These are phyloP conservation scores for Solanum hybrid DNA, from an alignment of 305 asterid species.

Conservation along the genomic window DNA sequence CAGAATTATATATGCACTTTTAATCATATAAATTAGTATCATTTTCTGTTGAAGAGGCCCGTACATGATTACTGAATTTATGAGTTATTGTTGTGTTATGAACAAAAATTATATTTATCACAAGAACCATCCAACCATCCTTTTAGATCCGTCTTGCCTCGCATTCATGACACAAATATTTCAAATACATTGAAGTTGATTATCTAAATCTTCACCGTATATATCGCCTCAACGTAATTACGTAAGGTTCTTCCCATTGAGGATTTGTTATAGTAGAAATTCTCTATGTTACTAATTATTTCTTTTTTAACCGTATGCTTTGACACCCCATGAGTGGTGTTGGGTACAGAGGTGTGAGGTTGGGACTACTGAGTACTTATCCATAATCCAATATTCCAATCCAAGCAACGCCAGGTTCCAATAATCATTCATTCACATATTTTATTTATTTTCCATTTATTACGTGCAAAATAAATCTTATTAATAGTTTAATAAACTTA, in stretches of 20 bases:
- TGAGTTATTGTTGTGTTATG: too few relatives aligned
- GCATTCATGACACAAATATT: neutral
- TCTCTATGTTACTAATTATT: too few relatives aligned
- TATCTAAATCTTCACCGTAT: neutral
- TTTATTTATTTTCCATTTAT: neutral
- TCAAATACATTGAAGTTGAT: rapidly evolving
- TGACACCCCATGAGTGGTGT: neutral
- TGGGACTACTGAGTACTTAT: neutral
- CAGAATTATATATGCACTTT: too few relatives aligned
- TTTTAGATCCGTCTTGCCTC: too few relatives aligned
- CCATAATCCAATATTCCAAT: neutral
- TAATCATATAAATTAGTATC: too few relatives aligned
- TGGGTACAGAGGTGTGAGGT: neutral
- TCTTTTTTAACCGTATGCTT: too few relatives aligned
- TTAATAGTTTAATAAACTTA: neutral
- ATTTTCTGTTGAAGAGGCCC: rapidly evolving
- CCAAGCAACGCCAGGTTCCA: neutral
- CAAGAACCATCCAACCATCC: too few relatives aligned
- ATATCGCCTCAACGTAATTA: neutral
- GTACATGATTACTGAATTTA: rapidly evolving
- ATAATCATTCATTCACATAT: neutral
- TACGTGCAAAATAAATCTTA: neutral
- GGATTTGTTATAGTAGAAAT: too few relatives aligned
- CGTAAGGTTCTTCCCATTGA: neutral
- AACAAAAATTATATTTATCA: too few relatives aligned